Evolutionary conservation across 1,284 basidiomycete genomes (phyloP).

Genomic region (Ustilago shanxiensis): DNA sequence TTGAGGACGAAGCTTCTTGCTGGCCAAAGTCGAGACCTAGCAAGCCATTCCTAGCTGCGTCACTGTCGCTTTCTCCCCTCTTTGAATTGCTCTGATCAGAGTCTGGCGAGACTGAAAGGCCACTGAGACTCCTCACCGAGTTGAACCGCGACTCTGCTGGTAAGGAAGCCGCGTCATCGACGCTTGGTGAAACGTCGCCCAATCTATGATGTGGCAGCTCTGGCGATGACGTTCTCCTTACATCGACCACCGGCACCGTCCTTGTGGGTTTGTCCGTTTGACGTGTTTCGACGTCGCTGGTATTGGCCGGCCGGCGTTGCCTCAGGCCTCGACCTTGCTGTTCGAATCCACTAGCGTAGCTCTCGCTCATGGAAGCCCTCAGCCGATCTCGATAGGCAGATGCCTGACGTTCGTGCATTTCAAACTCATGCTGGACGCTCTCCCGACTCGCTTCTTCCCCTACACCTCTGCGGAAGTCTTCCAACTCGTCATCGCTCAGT

Average conservation of each 20-base stretch:
- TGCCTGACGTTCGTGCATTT: conserved; percentile 52
- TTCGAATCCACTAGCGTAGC: background rate
- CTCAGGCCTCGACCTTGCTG: conserved; percentile 16
- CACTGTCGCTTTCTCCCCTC: conserved; percentile 6
- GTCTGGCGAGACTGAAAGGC: background rate
- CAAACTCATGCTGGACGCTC: conserved; percentile 50
- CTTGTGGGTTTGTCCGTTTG: background rate
- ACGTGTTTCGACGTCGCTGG: background rate
- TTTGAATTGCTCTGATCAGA: background rate
- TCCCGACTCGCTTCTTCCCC: conserved; percentile 45
- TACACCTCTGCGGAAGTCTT: conserved; percentile 40
- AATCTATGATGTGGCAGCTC: conserved; percentile 38
- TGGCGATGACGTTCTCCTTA: conserved; percentile 20
- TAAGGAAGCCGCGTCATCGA: conserved; percentile 15
- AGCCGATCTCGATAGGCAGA: conserved; percentile 37
- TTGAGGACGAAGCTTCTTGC: background rate
- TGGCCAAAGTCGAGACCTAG: conserved; percentile 31
- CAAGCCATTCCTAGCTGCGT: conserved; percentile 22
- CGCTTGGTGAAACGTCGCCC: conserved; percentile 25
- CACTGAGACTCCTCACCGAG: background rate
- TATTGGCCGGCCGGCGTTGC: conserved; percentile 12
- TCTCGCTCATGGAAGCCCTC: conserved; percentile 31
- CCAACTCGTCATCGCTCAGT: conserved; percentile 45
- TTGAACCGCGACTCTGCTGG: conserved; percentile 10
- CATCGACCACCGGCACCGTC: conserved; percentile 16